phyloP scores from a whole-genome alignment of 2,329 filamentous ascomycete genomes.

The Sodiomyces alkalinus region DNA sequence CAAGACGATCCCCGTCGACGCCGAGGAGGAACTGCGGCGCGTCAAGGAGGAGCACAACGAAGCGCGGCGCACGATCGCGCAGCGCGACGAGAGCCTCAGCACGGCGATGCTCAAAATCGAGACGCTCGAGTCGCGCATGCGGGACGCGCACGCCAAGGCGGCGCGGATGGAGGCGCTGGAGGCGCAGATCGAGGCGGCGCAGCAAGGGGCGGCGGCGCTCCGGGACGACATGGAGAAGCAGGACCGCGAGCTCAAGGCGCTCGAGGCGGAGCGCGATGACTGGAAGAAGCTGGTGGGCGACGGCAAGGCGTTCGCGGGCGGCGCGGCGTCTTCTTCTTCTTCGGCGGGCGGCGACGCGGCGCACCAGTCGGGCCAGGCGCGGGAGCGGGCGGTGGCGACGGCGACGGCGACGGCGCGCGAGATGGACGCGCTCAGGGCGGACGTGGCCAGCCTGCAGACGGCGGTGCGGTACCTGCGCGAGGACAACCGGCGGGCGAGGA shows the following conservation, averaged over 20 bases:
- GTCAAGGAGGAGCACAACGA: slow-evolving; percentile 71
- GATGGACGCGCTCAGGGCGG: slow-evolving; percentile 54
- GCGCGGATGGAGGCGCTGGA: slow-evolving; percentile 53
- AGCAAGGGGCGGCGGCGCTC: slow-evolving; percentile 34
- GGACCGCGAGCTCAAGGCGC: slow-evolving; percentile 47
- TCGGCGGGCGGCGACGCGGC: slow-evolving; percentile 23
- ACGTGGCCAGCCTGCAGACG: slow-evolving; percentile 49
- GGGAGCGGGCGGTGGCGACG: slow-evolving; percentile 52
- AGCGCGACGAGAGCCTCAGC: slow-evolving; percentile 69
- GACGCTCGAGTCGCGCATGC: slow-evolving; percentile 75
- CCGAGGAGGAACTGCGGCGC: slow-evolving; percentile 69
- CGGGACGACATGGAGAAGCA: slow-evolving; percentile 52
- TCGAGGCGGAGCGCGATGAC: slow-evolving; percentile 52
- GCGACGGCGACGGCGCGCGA: slow-evolving; percentile 57
- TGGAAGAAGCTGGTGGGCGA: slow-evolving; percentile 58
- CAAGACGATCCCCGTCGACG: slow-evolving; percentile 66
- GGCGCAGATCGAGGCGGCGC: slow-evolving; percentile 36
- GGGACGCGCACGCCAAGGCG: slow-evolving; percentile 66
- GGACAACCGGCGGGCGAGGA: slow-evolving; percentile 47
- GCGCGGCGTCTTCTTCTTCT: no score
- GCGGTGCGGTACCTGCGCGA: slow-evolving; percentile 54
- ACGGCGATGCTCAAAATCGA: slow-evolving; percentile 87
- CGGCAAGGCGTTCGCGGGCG: slow-evolving; percentile 35
- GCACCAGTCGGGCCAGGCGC: slow-evolving; percentile 45
- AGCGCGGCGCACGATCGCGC: slow-evolving; percentile 53